Evolutionary conservation across 192 early-diverging fungal species (phyloP).

Genomic region (Coemansia sp.): DNA sequence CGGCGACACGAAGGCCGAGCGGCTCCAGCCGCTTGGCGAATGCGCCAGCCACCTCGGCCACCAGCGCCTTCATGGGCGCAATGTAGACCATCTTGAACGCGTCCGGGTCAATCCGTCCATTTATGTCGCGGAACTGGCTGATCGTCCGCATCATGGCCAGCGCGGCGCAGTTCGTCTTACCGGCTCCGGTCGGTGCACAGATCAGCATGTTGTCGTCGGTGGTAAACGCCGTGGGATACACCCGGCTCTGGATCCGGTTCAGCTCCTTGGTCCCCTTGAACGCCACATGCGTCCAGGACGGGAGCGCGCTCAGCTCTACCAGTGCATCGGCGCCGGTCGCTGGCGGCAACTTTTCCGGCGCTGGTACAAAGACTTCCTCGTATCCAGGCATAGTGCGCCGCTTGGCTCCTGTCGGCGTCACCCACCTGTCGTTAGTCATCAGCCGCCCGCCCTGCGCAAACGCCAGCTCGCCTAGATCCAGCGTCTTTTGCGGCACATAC

Average conservation of each 20-base stretch:
- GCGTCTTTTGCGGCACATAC: constrained; percentile 9
- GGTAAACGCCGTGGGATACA: constrained; percentile 82
- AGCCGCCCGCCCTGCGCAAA: constrained; percentile 93
- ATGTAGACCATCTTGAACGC: constrained; percentile 97
- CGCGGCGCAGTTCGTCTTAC: constrained; percentile 98
- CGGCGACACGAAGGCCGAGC: constrained; percentile 85
- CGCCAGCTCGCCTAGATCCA: constrained; percentile 77
- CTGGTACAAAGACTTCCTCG: constrained; percentile 93
- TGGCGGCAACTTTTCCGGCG: constrained; percentile 63
- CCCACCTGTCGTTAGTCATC: constrained; percentile 96
- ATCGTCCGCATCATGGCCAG: constrained; percentile 89
- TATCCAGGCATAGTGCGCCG: constrained; percentile 84
- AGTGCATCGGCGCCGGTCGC: constrained; percentile 58
- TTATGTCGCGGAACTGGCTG: constrained; percentile 69
- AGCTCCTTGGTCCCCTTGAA: constrained; percentile 64
- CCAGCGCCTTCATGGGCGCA: constrained; percentile 98
- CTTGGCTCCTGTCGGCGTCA: constrained; percentile 87
- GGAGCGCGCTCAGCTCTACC: constrained; percentile 61
- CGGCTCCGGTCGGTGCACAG: constrained; percentile 98
- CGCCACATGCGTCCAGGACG: constrained; percentile 73
- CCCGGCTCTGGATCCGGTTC: constrained; percentile 86
- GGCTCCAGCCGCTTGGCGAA: constrained; percentile 67
- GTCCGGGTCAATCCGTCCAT: constrained; percentile 71
- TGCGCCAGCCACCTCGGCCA: constrained; percentile 95
- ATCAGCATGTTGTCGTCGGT: constrained; percentile 91